phyloP scores from a whole-genome alignment of 805 yeast species.

The Nakazawaea wyomingensis region DNA sequence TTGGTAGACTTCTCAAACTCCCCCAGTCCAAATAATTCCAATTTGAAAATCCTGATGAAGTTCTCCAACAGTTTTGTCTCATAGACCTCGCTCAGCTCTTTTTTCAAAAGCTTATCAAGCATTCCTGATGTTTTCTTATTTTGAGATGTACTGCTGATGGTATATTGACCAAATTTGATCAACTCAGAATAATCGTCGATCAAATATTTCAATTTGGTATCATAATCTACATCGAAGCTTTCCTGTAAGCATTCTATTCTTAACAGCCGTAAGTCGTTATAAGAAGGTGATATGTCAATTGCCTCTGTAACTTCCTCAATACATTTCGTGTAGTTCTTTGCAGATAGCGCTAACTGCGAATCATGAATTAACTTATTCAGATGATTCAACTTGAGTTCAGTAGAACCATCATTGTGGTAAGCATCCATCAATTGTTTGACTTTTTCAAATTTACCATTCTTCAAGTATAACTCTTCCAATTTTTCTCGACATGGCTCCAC shows the following conservation, averaged over 20 bases:
- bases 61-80: constrained; percentile 13
- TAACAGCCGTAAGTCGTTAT: constrained; percentile 30
- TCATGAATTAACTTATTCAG: constrained; percentile 13
- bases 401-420: constrained; percentile 14
- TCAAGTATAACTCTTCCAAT: constrained; percentile 42
- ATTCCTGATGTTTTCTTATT: constrained; percentile 4
- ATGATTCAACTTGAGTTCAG: constrained; percentile 13
- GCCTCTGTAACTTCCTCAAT: constrained; percentile 27
- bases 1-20: constrained; percentile 14
- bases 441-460: constrained; percentile 45
- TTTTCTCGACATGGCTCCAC: constrained; percentile 45
- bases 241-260: constrained; percentile 24
- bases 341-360: constrained; percentile 10
- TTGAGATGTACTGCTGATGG: not conserved
- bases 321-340: constrained; percentile 22
- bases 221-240: constrained; percentile 14
- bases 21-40: constrained; percentile 23
- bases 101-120: constrained; percentile 4
- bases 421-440: constrained; percentile 16
- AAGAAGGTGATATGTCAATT: constrained; percentile 38
- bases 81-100: not conserved
- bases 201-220: constrained; percentile 18
- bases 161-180: constrained; percentile 8
- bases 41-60: constrained; percentile 21
- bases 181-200: constrained; percentile 21